Evolutionary conservation across 129 eudicot genomes (phyloP), one percentile per base, ranked within the genome.

Genomic region (Tagetes patula): DNA sequence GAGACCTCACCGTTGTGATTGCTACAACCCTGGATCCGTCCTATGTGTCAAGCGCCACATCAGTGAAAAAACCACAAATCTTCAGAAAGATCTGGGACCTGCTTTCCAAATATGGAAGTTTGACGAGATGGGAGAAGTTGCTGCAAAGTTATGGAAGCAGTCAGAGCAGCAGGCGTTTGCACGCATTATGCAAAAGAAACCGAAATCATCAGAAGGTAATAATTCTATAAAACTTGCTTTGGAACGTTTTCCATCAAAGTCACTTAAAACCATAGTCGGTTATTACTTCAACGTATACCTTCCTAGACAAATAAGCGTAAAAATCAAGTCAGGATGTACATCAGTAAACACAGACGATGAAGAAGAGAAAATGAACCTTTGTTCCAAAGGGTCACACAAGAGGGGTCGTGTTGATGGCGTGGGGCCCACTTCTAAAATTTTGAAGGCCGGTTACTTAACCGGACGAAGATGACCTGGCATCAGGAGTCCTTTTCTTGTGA

Each of bases 41-140:
- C 77, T 74, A 4, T 89, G 93, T 72, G 69, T 83, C 47, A 85
- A 65, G 69, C 79, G 81, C 77, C 93, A 89, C 76, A 69, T 81
- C 67, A 61, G 62, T 36, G 87, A 74, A 67, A 65, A 81, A 81
- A 79, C 82, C 33, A 55, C 73, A 38, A n/a, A 14, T 76, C 79
- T 87, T 27, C 82, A 76, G 50, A 76, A 79, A 58, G 90, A 85
- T 45, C 77, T 89, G 56, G 96, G 92, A 6, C 81, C 88, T 20
- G 84, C 86, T 6, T 89, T 89, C 67, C 78, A 70, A 53, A 67
- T 56, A 56, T 85, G 89, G 92, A 87, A 83, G 74, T 80, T 89
- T 81, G 82, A 87, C 14, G 85, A 83, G 77, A 87, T 82, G 86
- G 96, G 96, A 9, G 88, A 81, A 55, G 87, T 33, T 43, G 88